These are phyloP conservation scores for Lasiosphaeria ovina DNA, from an alignment of 495 filamentous ascomycete genomes.

Conservation along the genomic window DNA sequence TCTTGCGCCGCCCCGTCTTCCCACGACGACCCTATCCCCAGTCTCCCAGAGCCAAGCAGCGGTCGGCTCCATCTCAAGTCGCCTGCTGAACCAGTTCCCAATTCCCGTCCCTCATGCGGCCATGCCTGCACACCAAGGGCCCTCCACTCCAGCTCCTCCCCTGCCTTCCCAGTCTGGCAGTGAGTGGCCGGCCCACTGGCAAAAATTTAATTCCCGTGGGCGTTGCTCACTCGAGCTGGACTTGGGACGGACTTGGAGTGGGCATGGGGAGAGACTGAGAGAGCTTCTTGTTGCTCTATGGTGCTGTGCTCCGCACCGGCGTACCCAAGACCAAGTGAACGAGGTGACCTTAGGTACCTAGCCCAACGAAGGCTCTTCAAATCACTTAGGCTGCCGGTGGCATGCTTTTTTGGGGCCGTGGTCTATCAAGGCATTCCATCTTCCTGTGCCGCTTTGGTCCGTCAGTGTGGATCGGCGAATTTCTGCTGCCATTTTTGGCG, in stretches of 20 bases:
- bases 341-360: too few species aligned
- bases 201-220: too few species aligned
- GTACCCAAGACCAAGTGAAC: too few species aligned
- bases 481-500: conserved; percentile 5
- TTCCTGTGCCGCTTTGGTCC: neutral
- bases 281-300: too few species aligned
- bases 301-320: too few species aligned
- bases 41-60: neutral
- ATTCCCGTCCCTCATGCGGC: neutral
- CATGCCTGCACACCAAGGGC: neutral
- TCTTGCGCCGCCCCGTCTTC: neutral
- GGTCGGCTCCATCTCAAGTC: conserved; percentile 2
- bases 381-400: neutral
- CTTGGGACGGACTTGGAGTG: too few species aligned
- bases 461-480: conserved; percentile 1
- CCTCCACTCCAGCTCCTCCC: neutral
- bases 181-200: too few species aligned
- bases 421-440: too few species aligned
- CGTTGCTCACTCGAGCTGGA: too few species aligned
- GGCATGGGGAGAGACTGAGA: too few species aligned
- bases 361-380: neutral
- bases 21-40: neutral
- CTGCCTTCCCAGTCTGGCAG: too few species aligned
- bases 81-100: neutral
- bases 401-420: neutral